Evolutionary conservation across 2,329 filamentous ascomycete genomes (phyloP).

Genomic region (Microcyclospora tardicrescens): DNA sequence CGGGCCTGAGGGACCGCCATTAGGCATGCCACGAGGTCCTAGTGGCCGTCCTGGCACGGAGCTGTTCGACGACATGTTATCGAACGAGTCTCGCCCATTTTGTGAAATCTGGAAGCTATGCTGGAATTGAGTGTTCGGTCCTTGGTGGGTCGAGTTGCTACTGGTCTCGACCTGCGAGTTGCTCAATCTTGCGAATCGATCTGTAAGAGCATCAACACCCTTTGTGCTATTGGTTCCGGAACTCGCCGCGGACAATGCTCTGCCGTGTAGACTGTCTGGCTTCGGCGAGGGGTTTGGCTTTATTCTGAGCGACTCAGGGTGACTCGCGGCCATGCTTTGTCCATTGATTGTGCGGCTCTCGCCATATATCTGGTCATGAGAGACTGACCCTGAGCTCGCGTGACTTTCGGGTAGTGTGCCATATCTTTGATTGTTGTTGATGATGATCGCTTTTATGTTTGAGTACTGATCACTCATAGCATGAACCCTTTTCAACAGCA

Average conservation of each 20-base stretch:
- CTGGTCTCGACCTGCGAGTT: conserved; percentile 4
- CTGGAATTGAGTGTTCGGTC: conserved; percentile 14
- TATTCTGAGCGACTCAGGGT: conserved; percentile 9
- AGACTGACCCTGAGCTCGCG: not conserved
- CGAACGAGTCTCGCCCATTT: conserved; percentile 13
- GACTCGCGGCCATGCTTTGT: not conserved
- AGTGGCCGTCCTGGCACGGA: conserved; percentile 17
- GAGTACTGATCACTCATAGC: conserved; percentile 29
- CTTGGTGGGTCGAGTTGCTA: conserved; percentile 15
- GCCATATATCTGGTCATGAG: not conserved
- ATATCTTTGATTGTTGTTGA: conserved; percentile 41
- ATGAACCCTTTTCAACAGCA: conserved; percentile 20
- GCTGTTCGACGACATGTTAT: conserved; percentile 7
- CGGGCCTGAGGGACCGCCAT: conserved; percentile 20
- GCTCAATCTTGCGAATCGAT: conserved; percentile 20
- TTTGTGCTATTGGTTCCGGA: conserved; percentile 15
- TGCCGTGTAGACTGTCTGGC: conserved; percentile 52
- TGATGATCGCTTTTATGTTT: conserved; percentile 38
- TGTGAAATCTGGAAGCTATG: conserved; percentile 25
- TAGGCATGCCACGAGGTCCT: conserved; percentile 45
- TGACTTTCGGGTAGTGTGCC: conserved; percentile 29
- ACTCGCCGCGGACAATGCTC: conserved; percentile 32
- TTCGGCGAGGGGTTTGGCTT: conserved; percentile 40
- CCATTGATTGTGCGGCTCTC: not conserved
- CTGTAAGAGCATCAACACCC: conserved; percentile 33